phyloP scores from a whole-genome alignment of 2,329 filamentous ascomycete genomes.

The Alternaria tenuissima region DNA sequence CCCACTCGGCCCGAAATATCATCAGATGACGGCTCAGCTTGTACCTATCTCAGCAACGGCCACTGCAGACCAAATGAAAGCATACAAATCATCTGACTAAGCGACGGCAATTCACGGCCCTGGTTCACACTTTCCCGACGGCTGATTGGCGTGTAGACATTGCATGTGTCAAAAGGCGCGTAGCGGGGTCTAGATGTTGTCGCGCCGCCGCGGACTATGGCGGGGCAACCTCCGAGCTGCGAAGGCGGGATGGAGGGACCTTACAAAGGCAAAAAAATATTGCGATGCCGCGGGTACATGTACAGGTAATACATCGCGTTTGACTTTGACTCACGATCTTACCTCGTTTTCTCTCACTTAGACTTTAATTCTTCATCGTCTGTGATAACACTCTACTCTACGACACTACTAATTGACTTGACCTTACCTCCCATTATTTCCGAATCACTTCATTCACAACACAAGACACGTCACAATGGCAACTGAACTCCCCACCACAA shows the following conservation, averaged over 20 bases:
- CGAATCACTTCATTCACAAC: background rate
- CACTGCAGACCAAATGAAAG: slow-evolving; percentile 2
- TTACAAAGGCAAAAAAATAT: slow-evolving; percentile 38
- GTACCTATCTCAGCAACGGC: slow-evolving; percentile 5
- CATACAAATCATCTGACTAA: slow-evolving; percentile 25
- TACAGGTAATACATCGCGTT: slow-evolving; percentile 32
- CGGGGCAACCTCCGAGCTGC: slow-evolving; percentile 25
- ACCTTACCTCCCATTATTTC: background rate
- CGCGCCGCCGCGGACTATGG: slow-evolving; percentile 16
- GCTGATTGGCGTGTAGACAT: slow-evolving; percentile 28
- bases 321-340: slow-evolving; percentile 30
- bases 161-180: slow-evolving; percentile 34
- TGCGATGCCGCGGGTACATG: slow-evolving; percentile 32
- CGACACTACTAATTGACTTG: slow-evolving; percentile 7
- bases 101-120: slow-evolving; percentile 38
- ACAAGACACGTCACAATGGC: slow-evolving; percentile 48
- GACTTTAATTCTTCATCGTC: slow-evolving; percentile 4
- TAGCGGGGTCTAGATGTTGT: slow-evolving; percentile 27
- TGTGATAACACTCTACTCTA: background rate
- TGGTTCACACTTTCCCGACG: slow-evolving; percentile 3
- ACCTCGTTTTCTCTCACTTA: slow-evolving; percentile 10
- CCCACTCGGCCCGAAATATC: slow-evolving; percentile 11
- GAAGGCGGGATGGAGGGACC: slow-evolving; percentile 27
- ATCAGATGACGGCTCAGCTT: slow-evolving; percentile 11
- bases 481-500: slow-evolving; percentile 58